A percentile compares a stretch with the other conserved stretches of the same genome.
Evolutionary conservation across 352 stramenopile species (phyloP).

Genomic region (Phytopythium delawarense): DNA sequence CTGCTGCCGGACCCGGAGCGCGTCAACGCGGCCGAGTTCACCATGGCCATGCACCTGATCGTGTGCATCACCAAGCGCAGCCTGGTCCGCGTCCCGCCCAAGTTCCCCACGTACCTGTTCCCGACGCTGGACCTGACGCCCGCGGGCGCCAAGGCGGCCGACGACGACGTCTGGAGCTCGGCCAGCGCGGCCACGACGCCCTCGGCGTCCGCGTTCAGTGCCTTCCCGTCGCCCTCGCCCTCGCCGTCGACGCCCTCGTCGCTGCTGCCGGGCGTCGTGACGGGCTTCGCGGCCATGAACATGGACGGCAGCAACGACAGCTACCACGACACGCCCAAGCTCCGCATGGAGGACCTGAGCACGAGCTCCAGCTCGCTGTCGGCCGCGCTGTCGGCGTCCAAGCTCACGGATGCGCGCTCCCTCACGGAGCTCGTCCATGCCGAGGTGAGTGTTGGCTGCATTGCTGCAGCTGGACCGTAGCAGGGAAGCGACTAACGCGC

Average conservation of each 20-base stretch:
- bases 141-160: conserved; percentile 2
- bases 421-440: conserved; percentile 35
- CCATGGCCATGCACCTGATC: conserved; percentile 75
- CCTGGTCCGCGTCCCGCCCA: conserved; percentile 36
- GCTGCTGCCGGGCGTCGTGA: conserved; percentile 6
- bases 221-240: conserved; percentile 25
- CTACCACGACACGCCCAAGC: conserved; percentile 1
- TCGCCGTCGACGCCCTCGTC: conserved; percentile 9
- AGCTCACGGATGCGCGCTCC: conserved; percentile 29
- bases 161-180: conserved; percentile 2
- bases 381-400: conserved; percentile 6
- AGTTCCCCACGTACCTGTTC: conserved; percentile 61
- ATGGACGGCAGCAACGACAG: not conserved
- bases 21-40: conserved; percentile 56
- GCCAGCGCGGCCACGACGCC: conserved; percentile 10
- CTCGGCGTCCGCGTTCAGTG: conserved; percentile 19
- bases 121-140: conserved; percentile 47
- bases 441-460: conserved; percentile 15
- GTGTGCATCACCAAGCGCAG: conserved; percentile 74
- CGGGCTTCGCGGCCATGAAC: conserved; percentile 10
- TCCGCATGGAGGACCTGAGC: conserved; percentile 7
- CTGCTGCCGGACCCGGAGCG: conserved; percentile 22
- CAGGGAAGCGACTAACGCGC: not conserved
- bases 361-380: conserved; percentile 16
- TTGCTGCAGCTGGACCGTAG: not conserved